These are phyloP conservation scores for Hypoxylon cercidicola DNA, from an alignment of 495 filamentous ascomycete species.

Conservation along the genomic window DNA sequence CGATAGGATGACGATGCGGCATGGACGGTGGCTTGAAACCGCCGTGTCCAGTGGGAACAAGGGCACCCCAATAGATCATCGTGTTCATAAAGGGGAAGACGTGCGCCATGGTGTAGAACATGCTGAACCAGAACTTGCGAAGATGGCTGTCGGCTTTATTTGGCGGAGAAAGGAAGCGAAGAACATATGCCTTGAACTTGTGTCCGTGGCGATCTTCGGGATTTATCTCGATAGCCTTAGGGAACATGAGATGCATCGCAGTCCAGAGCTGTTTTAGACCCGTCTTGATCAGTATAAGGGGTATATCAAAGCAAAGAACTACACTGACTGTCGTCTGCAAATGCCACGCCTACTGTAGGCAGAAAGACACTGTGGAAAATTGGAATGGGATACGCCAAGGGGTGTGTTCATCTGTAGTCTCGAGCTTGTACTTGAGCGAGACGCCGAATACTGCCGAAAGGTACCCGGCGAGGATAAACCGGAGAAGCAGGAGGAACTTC, in stretches of 20 bases:
- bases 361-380: slow-evolving; percentile 57
- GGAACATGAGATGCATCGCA: slow-evolving; percentile 59
- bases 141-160: slow-evolving; percentile 45
- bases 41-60: slow-evolving; percentile 52
- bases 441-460: slow-evolving; percentile 52
- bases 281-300: slow-evolving; percentile 11
- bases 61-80: slow-evolving; percentile 58
- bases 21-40: slow-evolving; percentile 36
- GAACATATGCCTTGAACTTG: slow-evolving; percentile 27
- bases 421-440: slow-evolving; percentile 55
- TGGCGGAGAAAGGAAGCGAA: slow-evolving; percentile 53
- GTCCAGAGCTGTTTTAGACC: slow-evolving; percentile 53
- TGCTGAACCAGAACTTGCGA: slow-evolving; percentile 56
- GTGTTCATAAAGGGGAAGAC: slow-evolving; percentile 58
- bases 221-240: slow-evolving; percentile 47
- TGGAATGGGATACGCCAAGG: slow-evolving; percentile 57
- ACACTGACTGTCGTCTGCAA: slow-evolving; percentile 45
- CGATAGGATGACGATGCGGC: slow-evolving; percentile 24
- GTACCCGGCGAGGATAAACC: slow-evolving; percentile 55
- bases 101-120: slow-evolving; percentile 60
- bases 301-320: not conserved
- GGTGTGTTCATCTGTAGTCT: slow-evolving; percentile 42
- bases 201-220: slow-evolving; percentile 25
- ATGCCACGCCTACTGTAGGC: slow-evolving; percentile 57
- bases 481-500: slow-evolving; percentile 51